phyloP scores from a whole-genome alignment of 805 yeast genomes.

The Wickerhamiella shivajii region DNA sequence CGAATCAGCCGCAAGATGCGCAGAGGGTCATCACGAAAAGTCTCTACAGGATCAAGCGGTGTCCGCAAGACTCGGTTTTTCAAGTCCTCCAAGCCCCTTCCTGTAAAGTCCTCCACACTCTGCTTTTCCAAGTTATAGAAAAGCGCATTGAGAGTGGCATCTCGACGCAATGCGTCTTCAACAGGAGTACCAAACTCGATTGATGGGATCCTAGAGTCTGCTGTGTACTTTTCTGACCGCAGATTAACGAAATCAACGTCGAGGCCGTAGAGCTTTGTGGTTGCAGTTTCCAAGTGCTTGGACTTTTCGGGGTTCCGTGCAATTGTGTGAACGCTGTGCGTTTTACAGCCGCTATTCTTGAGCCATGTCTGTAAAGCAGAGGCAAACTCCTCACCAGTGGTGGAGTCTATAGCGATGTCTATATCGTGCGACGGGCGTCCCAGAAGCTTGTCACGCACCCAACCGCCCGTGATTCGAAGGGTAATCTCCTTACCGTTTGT shows the following conservation, averaged over 20 bases:
- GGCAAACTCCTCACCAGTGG: constrained; percentile 83
- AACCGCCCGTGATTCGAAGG: constrained; percentile 86
- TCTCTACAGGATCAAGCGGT: constrained; percentile 70
- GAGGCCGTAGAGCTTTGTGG: constrained; percentile 68
- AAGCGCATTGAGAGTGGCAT: constrained; percentile 86
- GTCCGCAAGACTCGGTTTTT: constrained; percentile 60
- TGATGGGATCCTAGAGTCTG: constrained; percentile 72
- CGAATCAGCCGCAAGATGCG: constrained; percentile 74
- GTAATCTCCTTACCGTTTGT: constrained; percentile 26
- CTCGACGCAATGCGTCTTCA: constrained; percentile 85
- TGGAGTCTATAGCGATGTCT: constrained; percentile 75
- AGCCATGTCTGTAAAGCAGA: constrained; percentile 40
- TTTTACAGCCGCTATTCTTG: constrained; percentile 20
- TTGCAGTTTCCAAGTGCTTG: constrained; percentile 93
- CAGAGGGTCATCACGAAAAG: constrained; percentile 88
- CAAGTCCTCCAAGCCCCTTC: constrained; percentile 59
- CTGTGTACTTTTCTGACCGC: constrained; percentile 73
- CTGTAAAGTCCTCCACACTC: constrained; percentile 74
- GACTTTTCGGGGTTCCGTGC: constrained; percentile 90
- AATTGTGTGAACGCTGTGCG: constrained; percentile 52
- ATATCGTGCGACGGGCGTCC: constrained; percentile 73
- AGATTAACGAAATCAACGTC: constrained; percentile 90
- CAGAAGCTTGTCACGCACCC: constrained; percentile 91
- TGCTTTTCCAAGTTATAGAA: constrained; percentile 65
- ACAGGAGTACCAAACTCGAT: constrained; percentile 77